Evolutionary conservation across 768 basidiomycete species (phyloP), one percentile per base, ranked within the genome.

Genomic region (Phylloporus scabripes): DNA sequence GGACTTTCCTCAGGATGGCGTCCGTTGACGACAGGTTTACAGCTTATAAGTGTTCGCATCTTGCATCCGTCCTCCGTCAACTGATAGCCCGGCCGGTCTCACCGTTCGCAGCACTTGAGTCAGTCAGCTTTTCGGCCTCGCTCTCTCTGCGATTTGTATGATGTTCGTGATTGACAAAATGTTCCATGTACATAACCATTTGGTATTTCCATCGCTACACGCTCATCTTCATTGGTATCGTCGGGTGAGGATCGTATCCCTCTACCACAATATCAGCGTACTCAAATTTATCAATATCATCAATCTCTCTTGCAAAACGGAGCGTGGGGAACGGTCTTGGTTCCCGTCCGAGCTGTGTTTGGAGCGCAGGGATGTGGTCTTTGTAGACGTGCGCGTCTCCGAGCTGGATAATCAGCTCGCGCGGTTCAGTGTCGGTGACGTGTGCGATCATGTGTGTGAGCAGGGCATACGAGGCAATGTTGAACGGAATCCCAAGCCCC

Each of bases 381-480:
- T 77, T 74, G 70, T 99, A 98, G 14, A 98, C 90, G 60, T 99
- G 96, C 1, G 96, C 94, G 60, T 99, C 96, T 2, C 96, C 96
- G 57, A 98, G 88, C 67, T 96, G 94, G 53, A 97, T 87, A 61
- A 95, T 76, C 47, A 99, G 81, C 65, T 96, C 94, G 65, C 87
- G 83, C 1, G 96, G 80, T 28, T 84, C 81, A 4, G 90, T 93
- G 38, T 78, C 76, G 11, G 95, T 97, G 50, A 96, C 82, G 21
- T 81, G 84, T n/a, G 95, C 94, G 55, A 99, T 81, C 90, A 99
- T 93, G 69, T 97, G 93, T 0, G 94, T 96, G 46, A 99, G 81
- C 18, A 99, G 80, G 6, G 96, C 89, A 68, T 98, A 99, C 0
- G 96, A 98, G 11, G 95, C 96, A 68, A 99, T 98, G 69, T 99